phyloP scores from a whole-genome alignment of 2,329 filamentous ascomycete species.

The Aspergillus sp. region DNA sequence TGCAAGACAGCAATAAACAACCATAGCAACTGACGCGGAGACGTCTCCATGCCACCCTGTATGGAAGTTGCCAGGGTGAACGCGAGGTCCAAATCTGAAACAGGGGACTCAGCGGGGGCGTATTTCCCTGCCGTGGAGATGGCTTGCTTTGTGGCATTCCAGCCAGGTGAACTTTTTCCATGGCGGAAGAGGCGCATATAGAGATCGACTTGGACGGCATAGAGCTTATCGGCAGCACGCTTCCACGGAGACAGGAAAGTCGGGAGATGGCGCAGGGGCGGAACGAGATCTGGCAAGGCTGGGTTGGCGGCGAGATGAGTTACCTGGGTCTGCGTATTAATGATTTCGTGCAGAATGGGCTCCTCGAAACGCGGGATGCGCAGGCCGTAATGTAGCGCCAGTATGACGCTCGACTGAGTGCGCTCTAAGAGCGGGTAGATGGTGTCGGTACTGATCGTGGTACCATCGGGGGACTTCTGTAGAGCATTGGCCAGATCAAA shows the following conservation, averaged over 20 bases:
- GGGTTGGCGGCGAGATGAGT: slow-evolving; percentile 48
- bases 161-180: slow-evolving; percentile 17
- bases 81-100: slow-evolving; percentile 47
- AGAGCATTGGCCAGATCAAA: slow-evolving; percentile 38
- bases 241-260: slow-evolving; percentile 50
- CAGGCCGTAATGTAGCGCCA: slow-evolving; percentile 53
- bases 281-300: slow-evolving; percentile 49
- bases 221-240: slow-evolving; percentile 17
- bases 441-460: slow-evolving; percentile 19
- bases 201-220: slow-evolving; percentile 25
- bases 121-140: slow-evolving; percentile 39
- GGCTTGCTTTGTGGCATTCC: slow-evolving; percentile 29
- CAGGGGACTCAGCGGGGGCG: slow-evolving; percentile 8
- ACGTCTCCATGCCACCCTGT: slow-evolving; percentile 52
- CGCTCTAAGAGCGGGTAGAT: slow-evolving; percentile 52
- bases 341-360: slow-evolving; percentile 47
- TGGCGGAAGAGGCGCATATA: slow-evolving; percentile 23
- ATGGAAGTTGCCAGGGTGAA: slow-evolving; percentile 49
- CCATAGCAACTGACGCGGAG: slow-evolving; percentile 48
- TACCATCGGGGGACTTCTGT: not conserved
- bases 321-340: slow-evolving; percentile 49
- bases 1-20: slow-evolving; percentile 50
- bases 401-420: slow-evolving; percentile 53
- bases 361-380: slow-evolving; percentile 46
- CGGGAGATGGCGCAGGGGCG: slow-evolving; percentile 44